Base-by-base conservation (phyloP, 768 basidiomycete species). In the Mycena epipterygia region DNA sequence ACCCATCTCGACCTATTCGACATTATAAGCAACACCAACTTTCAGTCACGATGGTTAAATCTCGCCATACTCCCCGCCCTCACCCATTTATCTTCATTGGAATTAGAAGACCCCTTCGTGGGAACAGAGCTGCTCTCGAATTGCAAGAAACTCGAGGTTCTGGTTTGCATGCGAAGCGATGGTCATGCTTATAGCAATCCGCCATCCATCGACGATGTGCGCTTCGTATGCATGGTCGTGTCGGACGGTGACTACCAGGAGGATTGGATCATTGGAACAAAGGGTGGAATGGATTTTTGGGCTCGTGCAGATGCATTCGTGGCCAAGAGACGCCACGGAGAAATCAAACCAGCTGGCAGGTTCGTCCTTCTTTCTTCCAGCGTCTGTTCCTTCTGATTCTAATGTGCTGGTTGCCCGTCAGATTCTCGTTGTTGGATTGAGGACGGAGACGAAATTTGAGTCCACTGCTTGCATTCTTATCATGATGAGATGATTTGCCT, bases 1-100 rank as follows among this genome's bases (percentile, higher is more conserved):
- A 59, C 56, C 0, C 65, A 67, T 21, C 55, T 67, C 33, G 48
- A 67, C 11, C 7, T 49, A 7, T 51, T 59, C 5, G 65, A 52
- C 12, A n/a, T n/a, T n/a, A n/a, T n/a, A n/a, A 4, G 19, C 30
- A 2, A 5, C 19, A 21, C 2, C 30, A 16, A 33, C 30, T 19
- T 32, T 17, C 16, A n/a, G n/a, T n/a, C n/a, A n/a, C 13, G 5
- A 27, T 48, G 51, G 44, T 39, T 44, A 2, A 37, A 23, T 5
- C 42, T 66, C 23, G 42, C 64, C 6, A 23, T 49, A 3, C 32
- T 66, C n/a, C 64, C 64, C 23, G 17, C 16, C 9, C 56, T 66
- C 33, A 66, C 64, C 3, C 64, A 66, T 29, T n/a, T 66, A 14
- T 42, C 56, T 14, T 7, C 42, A 21, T 13, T 21, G 16, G 23